These are phyloP conservation scores for Peniophora sp. DNA, from an alignment of 1,284 basidiomycete genomes.

Conservation along the genomic window DNA sequence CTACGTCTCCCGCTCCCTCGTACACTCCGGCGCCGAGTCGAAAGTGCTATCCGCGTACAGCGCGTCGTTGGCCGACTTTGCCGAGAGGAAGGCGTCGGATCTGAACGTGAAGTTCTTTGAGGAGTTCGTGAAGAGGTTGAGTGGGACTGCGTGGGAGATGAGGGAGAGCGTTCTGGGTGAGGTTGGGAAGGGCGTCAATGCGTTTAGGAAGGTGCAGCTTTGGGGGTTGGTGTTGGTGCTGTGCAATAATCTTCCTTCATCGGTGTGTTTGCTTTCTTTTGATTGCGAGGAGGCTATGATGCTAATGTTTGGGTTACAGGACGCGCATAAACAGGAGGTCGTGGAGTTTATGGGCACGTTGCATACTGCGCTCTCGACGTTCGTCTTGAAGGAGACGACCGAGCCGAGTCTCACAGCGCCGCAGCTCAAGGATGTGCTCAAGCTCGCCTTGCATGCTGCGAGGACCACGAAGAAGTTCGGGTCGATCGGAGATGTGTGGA, in stretches of 20 bases:
- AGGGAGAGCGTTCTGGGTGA: slow-evolving; percentile 51
- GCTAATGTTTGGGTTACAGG: slow-evolving; percentile 12
- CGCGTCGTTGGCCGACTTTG: slow-evolving; percentile 70
- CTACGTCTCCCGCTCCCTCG: slow-evolving; percentile 60
- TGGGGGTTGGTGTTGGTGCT: slow-evolving; percentile 69
- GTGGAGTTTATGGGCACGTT: slow-evolving; percentile 45
- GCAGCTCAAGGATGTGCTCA: slow-evolving; percentile 77
- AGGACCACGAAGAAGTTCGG: slow-evolving; percentile 53
- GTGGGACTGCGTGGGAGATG: slow-evolving; percentile 61
- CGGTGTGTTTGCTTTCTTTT: slow-evolving; percentile 23
- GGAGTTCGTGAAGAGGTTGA: slow-evolving; percentile 70
- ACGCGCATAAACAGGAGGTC: slow-evolving; percentile 23
- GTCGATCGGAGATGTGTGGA: slow-evolving; percentile 18
- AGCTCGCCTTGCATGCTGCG: slow-evolving; percentile 58
- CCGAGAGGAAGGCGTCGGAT: slow-evolving; percentile 73
- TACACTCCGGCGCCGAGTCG: slow-evolving; percentile 35
- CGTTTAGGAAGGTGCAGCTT: slow-evolving; percentile 69
- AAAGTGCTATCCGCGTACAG: slow-evolving; percentile 51
- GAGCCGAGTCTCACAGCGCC: slow-evolving; percentile 46
- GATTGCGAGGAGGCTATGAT: slow-evolving; percentile 12
- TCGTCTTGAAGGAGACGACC: slow-evolving; percentile 44
- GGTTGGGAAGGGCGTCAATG: slow-evolving; percentile 56
- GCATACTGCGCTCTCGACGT: slow-evolving; percentile 26
- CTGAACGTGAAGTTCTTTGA: slow-evolving; percentile 74
- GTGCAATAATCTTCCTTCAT: slow-evolving; percentile 47